Conservation (phyloP, 495 filamentous ascomycete genomes). For the Neurospora sp. region DNA sequence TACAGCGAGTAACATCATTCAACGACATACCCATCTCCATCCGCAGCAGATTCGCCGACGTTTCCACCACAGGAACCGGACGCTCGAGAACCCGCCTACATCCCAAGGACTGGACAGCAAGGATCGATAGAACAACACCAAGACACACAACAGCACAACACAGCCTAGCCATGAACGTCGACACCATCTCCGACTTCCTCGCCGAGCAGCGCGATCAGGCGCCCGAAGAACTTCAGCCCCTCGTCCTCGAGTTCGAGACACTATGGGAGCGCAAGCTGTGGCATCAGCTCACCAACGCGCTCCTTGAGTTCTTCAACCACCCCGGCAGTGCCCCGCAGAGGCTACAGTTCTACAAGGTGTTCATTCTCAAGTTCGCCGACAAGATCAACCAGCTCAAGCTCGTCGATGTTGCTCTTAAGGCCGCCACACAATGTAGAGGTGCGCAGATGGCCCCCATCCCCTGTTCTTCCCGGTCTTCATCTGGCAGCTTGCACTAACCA, state of each 20-base stretch:
- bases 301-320: slow-evolving; percentile 82
- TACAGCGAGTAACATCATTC: background rate
- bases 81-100: background rate
- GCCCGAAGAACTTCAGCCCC: slow-evolving; percentile 75
- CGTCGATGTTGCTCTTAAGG: slow-evolving; percentile 76
- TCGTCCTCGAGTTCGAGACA: slow-evolving; percentile 90
- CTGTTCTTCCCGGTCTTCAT: slow-evolving; percentile 2
- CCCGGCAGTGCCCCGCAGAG: slow-evolving; percentile 73
- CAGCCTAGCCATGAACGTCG: slow-evolving; percentile 53
- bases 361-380: slow-evolving; percentile 90
- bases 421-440: slow-evolving; percentile 83
- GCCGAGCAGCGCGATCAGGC: slow-evolving; percentile 75
- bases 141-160: background rate
- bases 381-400: slow-evolving; percentile 99
- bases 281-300: slow-evolving; percentile 90
- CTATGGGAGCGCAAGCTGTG: slow-evolving; percentile 98
- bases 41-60: background rate
- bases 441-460: background rate
- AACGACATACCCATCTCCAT: background rate
- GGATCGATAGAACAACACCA: background rate
- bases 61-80: background rate
- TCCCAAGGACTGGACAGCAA: background rate
- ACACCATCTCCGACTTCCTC: slow-evolving; percentile 87
- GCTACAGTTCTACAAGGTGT: slow-evolving; percentile 82
- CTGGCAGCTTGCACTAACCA: background rate